These are phyloP conservation scores for Penicillium goetzii DNA, from an alignment of 495 filamentous ascomycete species.

Conservation along the genomic window DNA sequence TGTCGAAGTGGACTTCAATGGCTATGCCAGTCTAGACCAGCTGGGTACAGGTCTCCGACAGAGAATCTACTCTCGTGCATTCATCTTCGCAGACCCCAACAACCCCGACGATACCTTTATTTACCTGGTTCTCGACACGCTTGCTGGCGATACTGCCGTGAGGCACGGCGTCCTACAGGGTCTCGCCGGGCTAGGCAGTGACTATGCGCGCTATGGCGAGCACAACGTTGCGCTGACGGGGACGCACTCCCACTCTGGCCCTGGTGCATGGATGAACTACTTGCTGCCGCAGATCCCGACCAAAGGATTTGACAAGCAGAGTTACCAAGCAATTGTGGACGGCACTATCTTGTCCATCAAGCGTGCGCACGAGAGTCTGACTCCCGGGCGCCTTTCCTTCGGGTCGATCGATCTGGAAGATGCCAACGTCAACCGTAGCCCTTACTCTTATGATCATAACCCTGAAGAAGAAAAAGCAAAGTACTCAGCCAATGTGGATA, in stretches of 20 bases:
- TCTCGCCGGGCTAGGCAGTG: constrained; percentile 64
- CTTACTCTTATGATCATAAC: constrained; percentile 90
- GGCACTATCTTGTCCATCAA: constrained; percentile 81
- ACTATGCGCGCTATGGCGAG: constrained; percentile 75
- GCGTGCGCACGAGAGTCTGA: constrained; percentile 75
- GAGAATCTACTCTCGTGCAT: constrained; percentile 85
- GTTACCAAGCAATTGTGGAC: constrained; percentile 87
- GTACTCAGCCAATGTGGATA: constrained; percentile 82
- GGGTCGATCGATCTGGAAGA: constrained; percentile 75
- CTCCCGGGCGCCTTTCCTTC: constrained; percentile 71
- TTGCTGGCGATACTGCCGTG: constrained; percentile 89
- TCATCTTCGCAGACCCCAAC: constrained; percentile 76
- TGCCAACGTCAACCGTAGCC: constrained; percentile 88
- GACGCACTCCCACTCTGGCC: constrained; percentile 92
- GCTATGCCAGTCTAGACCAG: constrained; percentile 88
- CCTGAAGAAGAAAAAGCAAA: constrained; percentile 73
- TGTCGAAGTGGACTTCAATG: constrained; percentile 91
- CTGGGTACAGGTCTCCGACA: constrained; percentile 87
- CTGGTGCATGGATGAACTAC: constrained; percentile 95
- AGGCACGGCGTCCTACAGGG: constrained; percentile 82
- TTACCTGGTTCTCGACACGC: constrained; percentile 86
- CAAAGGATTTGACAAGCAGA: constrained; percentile 85
- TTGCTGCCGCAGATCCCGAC: constrained; percentile 92
- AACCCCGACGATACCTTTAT: constrained; percentile 74
- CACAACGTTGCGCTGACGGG: constrained; percentile 90